phyloP scores from a whole-genome alignment of 495 filamentous ascomycete species.

The Annulohypoxylon maeteangense region DNA sequence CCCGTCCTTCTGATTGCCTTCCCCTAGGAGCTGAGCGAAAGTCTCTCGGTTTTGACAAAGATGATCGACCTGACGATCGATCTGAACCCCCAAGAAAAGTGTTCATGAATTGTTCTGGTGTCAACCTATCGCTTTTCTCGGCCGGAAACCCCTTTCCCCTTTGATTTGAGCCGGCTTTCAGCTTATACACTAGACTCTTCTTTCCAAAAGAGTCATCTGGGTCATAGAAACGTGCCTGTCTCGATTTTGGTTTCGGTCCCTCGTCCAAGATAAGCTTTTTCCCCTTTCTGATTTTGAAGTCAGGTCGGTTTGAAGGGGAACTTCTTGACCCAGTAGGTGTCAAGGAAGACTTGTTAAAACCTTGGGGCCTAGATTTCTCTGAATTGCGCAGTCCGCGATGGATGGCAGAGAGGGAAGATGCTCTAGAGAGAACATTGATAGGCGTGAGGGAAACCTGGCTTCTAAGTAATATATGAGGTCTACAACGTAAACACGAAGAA shows the following conservation, averaged over 20 bases:
- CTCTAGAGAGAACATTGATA: slow-evolving; percentile 18
- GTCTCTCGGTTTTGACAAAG: background rate
- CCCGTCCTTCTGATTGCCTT: background rate
- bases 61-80: background rate
- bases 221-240: slow-evolving; percentile 57
- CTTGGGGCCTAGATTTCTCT: slow-evolving; percentile 42
- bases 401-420: slow-evolving; percentile 49
- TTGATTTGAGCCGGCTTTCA: slow-evolving; percentile 47
- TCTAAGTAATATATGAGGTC: slow-evolving; percentile 34
- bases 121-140: slow-evolving; percentile 2
- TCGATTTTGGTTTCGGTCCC: slow-evolving; percentile 48
- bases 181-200: slow-evolving; percentile 57
- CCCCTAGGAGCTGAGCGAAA: background rate
- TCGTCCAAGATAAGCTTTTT: slow-evolving; percentile 57
- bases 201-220: slow-evolving; percentile 54
- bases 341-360: slow-evolving; percentile 31
- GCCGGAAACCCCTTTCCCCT: slow-evolving; percentile 23
- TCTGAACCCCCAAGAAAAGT: slow-evolving; percentile 27
- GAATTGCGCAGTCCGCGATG: slow-evolving; percentile 47
- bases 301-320: slow-evolving; percentile 17
- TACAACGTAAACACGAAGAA: slow-evolving; percentile 40
- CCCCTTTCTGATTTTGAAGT: slow-evolving; percentile 55
- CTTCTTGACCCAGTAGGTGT: slow-evolving; percentile 16
- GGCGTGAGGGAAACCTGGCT: slow-evolving; percentile 5
- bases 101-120: slow-evolving; percentile 30